These are phyloP conservation scores for Phlyctochytrium arcticum DNA, from an alignment of 192 early-diverging fungal genomes.

Conservation along the genomic window DNA sequence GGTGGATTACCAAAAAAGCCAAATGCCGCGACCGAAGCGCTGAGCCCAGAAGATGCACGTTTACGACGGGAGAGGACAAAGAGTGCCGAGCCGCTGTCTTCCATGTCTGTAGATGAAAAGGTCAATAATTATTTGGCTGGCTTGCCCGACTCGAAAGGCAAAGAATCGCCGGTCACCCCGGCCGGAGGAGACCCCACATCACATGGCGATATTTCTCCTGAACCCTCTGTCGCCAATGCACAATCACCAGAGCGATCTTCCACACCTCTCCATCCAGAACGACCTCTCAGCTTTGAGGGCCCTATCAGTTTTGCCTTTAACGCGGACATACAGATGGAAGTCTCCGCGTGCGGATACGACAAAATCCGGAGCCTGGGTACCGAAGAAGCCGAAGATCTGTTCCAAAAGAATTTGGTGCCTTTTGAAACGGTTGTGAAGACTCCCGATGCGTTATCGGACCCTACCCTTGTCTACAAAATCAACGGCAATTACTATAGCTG, in stretches of 20 bases:
- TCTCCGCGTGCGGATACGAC: constrained; percentile 23
- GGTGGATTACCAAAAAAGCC: constrained; percentile 58
- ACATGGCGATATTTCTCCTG: not conserved
- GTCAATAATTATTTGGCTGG: constrained; percentile 43
- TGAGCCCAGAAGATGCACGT: not conserved
- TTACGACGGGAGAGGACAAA: constrained; percentile 5
- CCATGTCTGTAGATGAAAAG: constrained; percentile 41
- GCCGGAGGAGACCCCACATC: not conserved
- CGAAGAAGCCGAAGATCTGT: constrained; percentile 37
- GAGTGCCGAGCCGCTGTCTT: not conserved
- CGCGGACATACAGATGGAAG: constrained; percentile 18
- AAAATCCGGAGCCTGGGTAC: no score
- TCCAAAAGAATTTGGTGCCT: constrained; percentile 45
- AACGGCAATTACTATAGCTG: constrained; percentile 62
- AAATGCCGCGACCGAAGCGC: not conserved
- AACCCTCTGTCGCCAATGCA: not conserved
- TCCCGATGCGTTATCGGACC: constrained; percentile 51
- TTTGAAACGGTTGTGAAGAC: constrained; percentile 54
- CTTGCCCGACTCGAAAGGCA: constrained; percentile 25
- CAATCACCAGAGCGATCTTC: constrained; percentile 16
- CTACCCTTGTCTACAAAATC: constrained; percentile 51
- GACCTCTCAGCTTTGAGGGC: constrained; percentile 10
- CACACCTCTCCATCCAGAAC: constrained; percentile 2
- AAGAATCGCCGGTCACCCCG: not conserved
- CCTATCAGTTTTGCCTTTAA: constrained; percentile 20